Conservation (phyloP, 2,329 filamentous ascomycete genomes). For the Karstenula rhodostoma region DNA sequence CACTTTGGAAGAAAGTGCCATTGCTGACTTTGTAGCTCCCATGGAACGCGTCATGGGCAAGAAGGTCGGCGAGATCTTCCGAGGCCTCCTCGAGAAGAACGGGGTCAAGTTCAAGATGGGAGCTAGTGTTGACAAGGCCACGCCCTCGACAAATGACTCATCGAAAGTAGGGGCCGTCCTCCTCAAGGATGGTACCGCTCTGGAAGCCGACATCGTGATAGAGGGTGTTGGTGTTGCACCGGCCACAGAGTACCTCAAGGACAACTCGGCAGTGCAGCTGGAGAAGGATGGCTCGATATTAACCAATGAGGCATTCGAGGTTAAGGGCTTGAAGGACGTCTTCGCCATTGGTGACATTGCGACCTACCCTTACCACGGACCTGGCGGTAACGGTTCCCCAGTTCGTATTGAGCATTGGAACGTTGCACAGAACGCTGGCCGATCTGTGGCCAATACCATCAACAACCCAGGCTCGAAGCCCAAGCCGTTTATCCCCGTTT, state of each 20-base stretch:
- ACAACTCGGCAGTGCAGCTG: constrained; percentile 73
- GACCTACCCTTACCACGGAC: constrained; percentile 91
- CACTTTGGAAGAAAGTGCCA: neutral
- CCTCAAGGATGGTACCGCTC: constrained; percentile 83
- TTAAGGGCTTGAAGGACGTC: constrained; percentile 79
- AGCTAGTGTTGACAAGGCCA: constrained; percentile 83
- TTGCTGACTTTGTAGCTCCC: constrained; percentile 61
- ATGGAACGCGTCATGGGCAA: constrained; percentile 86
- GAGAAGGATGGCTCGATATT: constrained; percentile 85
- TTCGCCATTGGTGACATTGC: constrained; percentile 97
- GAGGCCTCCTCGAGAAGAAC: constrained; percentile 79
- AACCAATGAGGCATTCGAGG: constrained; percentile 80
- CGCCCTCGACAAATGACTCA: constrained; percentile 71
- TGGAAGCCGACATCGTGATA: constrained; percentile 89
- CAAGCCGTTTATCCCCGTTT: constrained; percentile 86
- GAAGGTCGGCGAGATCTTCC: constrained; percentile 81
- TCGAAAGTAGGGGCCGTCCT: constrained; percentile 80
- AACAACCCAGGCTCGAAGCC: constrained; percentile 67
- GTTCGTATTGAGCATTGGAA: constrained; percentile 98
- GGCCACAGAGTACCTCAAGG: constrained; percentile 80
- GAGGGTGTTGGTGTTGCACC: constrained; percentile 89
- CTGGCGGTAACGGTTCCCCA: constrained; percentile 75
- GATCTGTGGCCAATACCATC: constrained; percentile 80
- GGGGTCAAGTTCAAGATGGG: constrained; percentile 89
- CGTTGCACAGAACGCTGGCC: constrained; percentile 92